A percentile compares a stretch with the other conserved stretches of the same genome.
Evolutionary conservation across 2,329 filamentous ascomycete species (phyloP).

Genomic region (Aspergillus pseudotamarii): DNA sequence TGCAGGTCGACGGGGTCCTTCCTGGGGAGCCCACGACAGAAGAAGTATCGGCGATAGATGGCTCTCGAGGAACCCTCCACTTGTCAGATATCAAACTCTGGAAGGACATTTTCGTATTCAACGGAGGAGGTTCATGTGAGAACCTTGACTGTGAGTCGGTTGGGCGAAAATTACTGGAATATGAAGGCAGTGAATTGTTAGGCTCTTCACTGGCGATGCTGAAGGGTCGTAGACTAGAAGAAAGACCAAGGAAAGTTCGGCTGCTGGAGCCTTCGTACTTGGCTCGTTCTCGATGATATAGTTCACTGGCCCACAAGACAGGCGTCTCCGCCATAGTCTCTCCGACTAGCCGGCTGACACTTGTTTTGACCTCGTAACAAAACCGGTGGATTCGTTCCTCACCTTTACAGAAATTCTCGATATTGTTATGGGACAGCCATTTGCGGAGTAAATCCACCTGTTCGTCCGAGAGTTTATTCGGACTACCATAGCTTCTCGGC

Average conservation of each 20-base stretch:
- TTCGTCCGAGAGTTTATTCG: slow-evolving; percentile 94
- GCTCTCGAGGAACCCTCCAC: slow-evolving; percentile 60
- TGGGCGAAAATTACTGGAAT: slow-evolving; percentile 30
- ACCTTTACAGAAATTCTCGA: slow-evolving; percentile 92
- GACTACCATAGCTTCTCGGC: slow-evolving; percentile 78
- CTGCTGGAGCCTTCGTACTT: slow-evolving; percentile 46
- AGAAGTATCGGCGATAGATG: slow-evolving; percentile 64
- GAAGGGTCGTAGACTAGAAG: slow-evolving; percentile 46
- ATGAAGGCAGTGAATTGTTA: slow-evolving; percentile 30
- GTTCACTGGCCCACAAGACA: slow-evolving; percentile 87
- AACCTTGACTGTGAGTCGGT: slow-evolving; percentile 35
- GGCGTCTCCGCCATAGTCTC: slow-evolving; percentile 83
- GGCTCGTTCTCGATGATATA: slow-evolving; percentile 72
- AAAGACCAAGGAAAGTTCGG: slow-evolving; percentile 39
- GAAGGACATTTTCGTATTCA: slow-evolving; percentile 64
- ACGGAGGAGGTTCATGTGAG: slow-evolving; percentile 38
- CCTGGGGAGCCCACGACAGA: slow-evolving; percentile 60
- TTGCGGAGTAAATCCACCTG: slow-evolving; percentile 81
- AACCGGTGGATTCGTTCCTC: slow-evolving; percentile 95
- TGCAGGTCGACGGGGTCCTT: slow-evolving; percentile 69
- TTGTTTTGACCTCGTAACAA: slow-evolving; percentile 84
- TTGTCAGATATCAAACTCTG: slow-evolving; percentile 71
- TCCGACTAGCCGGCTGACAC: slow-evolving; percentile 81
- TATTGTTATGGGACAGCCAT: slow-evolving; percentile 79
- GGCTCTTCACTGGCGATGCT: slow-evolving; percentile 49